Base-by-base conservation (phyloP, 768 basidiomycete species). In the Amanita thiersii region DNA sequence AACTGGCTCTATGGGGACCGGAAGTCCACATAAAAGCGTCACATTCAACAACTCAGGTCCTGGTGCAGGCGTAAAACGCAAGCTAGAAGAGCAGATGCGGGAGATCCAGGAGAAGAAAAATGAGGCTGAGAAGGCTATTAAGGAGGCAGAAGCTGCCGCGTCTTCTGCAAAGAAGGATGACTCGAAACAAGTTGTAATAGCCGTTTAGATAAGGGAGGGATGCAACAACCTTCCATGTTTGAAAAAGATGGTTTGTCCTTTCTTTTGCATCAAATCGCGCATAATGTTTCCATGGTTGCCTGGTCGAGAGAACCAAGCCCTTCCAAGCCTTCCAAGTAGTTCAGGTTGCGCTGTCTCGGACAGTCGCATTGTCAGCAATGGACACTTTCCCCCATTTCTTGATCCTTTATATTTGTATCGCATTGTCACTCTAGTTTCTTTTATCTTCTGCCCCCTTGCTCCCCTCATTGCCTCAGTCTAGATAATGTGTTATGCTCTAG, bases 1-100 rank as follows among this genome's bases (percentile, higher is more conserved):
- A 58, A 63, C 80, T 2, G 84, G 82, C 14, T 72, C 77, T 14
- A 81, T 84, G 61, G 71, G 75, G 17, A 73, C 64, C 4, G 52
- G 71, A 11, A 86, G 85, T 52, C 79, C 70, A 14, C 72, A 88
- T 56, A 73, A 70, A 55, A 86, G 79, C 43, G 64, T 86, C 49
- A 78, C 73, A 32, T 89, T 89, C 53, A 86, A 85, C 51, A 75
- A 67, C 49, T 30, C 63, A 25, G 55, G 52, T 44, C 52, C 61
- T 19, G 54, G 58, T 15, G 61, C 54, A 40, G 58, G 60, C 11
- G 63, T 72, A 41, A 77, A 72, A 55, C 66, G 66, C 46, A 64
- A 65, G 70, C 40, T 62, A 35, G 58, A 58, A 31, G 50, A 56
- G 43, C 61, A 73, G 54, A 70, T 77, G 53, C 73, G 70, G 57